Conservation (phyloP, 148 eudicot species). For the Cornus kousa region DNA sequence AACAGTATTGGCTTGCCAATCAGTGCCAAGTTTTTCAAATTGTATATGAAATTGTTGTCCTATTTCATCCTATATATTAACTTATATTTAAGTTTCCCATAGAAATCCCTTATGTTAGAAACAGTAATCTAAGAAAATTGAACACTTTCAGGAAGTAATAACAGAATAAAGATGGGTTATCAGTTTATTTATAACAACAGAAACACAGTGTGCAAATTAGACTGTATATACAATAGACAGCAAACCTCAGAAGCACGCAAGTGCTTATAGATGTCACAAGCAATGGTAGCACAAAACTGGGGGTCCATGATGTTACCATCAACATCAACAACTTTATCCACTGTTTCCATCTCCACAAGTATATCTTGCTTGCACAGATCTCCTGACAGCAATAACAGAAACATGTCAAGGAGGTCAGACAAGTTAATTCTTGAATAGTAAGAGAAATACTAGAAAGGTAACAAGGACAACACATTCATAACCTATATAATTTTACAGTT, state of each 20-base stretch:
- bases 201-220: background rate
- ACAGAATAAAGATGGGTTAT: background rate
- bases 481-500: background rate
- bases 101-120: too few relatives aligned
- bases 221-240: background rate
- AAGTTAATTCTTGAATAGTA: too few relatives aligned
- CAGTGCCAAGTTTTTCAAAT: background rate
- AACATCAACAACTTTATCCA: conserved; percentile 41
- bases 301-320: conserved; percentile 62
- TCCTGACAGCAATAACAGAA: conserved; percentile 20
- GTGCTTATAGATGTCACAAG: conserved; percentile 76
- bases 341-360: conserved; percentile 37
- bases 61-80: background rate
- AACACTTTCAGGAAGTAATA: background rate
- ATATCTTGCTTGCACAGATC: conserved; percentile 53
- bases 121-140: background rate
- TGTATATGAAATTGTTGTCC: background rate
- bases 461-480: background rate
- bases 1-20: background rate
- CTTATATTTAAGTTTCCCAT: background rate
- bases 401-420: background rate
- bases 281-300: conserved; percentile 70
- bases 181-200: too few relatives aligned
- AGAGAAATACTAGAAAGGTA: background rate
- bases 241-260: conserved; percentile 69